A percentile compares a stretch with the other conserved stretches of the same genome.
These are phyloP conservation scores for Colletotrichum incanum DNA, from an alignment of 2,329 filamentous ascomycete species.

Conservation along the genomic window DNA sequence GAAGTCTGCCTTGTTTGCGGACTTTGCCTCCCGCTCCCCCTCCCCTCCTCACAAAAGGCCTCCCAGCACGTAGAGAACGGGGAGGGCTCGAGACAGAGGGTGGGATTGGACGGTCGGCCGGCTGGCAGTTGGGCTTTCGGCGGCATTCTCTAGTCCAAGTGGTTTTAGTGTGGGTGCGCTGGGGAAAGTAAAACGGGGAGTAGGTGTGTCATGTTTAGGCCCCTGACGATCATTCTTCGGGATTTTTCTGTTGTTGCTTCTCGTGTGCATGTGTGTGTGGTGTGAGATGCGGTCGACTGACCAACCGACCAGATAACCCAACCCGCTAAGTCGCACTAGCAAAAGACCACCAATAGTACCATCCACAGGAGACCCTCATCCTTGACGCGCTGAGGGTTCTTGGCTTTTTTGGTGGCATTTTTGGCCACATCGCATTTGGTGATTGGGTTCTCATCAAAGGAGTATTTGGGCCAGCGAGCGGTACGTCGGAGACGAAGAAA, in stretches of 20 bases:
- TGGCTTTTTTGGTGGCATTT: neutral
- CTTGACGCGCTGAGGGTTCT: neutral
- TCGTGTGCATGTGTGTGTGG: neutral
- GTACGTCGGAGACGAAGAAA: neutral
- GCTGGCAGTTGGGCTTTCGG: neutral
- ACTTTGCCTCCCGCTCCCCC: neutral
- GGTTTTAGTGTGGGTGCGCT: slow-evolving; percentile 29
- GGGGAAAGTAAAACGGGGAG: slow-evolving; percentile 29
- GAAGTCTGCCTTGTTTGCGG: neutral
- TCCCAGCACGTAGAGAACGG: slow-evolving; percentile 20
- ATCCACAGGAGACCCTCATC: neutral
- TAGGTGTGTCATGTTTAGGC: slow-evolving; percentile 34
- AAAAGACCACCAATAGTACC: neutral
- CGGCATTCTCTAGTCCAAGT: neutral
- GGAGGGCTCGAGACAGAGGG: neutral
- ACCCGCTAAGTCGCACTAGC: neutral
- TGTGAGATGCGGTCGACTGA: slow-evolving; percentile 15
- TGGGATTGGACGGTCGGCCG: slow-evolving; percentile 1
- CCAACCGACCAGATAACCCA: neutral
- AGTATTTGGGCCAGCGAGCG: neutral
- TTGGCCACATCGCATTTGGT: neutral
- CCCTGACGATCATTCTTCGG: slow-evolving; percentile 38
- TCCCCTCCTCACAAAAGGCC: neutral
- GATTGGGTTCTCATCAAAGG: neutral
- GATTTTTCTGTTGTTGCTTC: neutral